Base-by-base conservation (phyloP, 768 basidiomycete genomes). In the Boletellus emodensis region DNA sequence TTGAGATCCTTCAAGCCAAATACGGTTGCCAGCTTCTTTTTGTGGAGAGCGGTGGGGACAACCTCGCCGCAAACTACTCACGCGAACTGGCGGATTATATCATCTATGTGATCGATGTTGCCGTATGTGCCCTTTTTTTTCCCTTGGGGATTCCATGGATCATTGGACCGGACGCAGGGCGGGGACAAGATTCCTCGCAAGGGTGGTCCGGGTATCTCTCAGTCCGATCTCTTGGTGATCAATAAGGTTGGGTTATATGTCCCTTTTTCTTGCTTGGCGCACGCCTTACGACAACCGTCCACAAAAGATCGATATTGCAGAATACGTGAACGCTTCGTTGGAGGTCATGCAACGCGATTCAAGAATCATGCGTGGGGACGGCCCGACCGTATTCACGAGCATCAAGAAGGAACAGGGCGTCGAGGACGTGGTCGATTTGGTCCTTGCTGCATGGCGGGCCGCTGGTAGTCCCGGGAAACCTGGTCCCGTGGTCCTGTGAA, bases 131-230 rank as follows among this genome's bases (percentile, higher is more conserved):
- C 38, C 22, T 42, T 38, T 36, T 33, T 46, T 41, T 24, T 42
- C 35, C 30, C 28, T 37, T 47, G 48, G 36, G 17, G 37, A 40
- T 40, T 15, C 32, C 44, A 32, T 48, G 15, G 24, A 14, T 44
- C 43, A 30, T 30, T 34, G 57, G 40, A 48, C 51, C 20, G n/a
- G n/a, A 36, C 30, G 30, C 55, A 90, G 87, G 95, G 96, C 10
- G 95, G 95, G 1, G 95, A 99, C 72, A 99, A 99, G 71, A 94
- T 99, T 55, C 96, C 96, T 18, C 78, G 95, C 20, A 99, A 99
- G 73, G 95, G 96, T 5, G 96, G 95, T 1, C 96, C 95, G 2
- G 96, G 95, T 10, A 97, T 99, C 58, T 94, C 93, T 1, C 89
- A 94, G 62, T 95, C 93, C 1, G 96, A 98, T 71, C 74, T 99